phyloP scores from a whole-genome alignment of 2,329 filamentous ascomycete genomes.

The Penicillium brevicompactum region DNA sequence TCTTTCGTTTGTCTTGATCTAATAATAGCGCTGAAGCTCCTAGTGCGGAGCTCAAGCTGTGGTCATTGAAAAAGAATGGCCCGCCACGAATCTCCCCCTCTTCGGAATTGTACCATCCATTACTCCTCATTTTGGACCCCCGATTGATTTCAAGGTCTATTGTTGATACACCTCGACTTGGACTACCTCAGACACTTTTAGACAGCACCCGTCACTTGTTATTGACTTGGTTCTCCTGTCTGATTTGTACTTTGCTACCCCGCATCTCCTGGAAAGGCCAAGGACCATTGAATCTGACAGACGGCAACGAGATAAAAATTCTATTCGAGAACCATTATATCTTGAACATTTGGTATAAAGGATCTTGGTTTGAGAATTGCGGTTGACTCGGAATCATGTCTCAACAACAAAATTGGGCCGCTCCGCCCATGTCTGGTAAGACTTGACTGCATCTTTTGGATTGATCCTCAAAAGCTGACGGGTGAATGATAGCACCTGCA shows the following conservation, averaged over 20 bases:
- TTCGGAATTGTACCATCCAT: neutral
- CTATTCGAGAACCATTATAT: neutral
- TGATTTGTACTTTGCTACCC: neutral
- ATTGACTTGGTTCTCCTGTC: neutral
- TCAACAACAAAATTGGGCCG: neutral
- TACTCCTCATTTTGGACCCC: too few species aligned
- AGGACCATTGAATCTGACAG: neutral
- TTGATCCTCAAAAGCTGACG: neutral
- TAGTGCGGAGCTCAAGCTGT: neutral
- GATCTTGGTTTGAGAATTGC: neutral
- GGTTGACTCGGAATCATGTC: neutral
- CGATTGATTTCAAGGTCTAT: too few species aligned
- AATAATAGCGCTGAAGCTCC: neutral
- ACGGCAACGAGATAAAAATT: neutral
- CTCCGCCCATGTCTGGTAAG: constrained; percentile 2
- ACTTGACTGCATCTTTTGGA: too few species aligned
- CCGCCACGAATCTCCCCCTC: neutral
- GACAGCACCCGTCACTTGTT: neutral
- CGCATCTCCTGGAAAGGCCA: neutral
- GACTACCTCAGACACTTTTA: too few species aligned
- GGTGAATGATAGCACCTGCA: constrained; percentile 10
- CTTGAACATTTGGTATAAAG: neutral
- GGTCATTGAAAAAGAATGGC: neutral
- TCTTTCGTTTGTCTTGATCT: neutral
- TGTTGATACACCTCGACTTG: too few species aligned